These are phyloP conservation scores for Dioscorea zingiberensis DNA, from an alignment of 106 monocot genomes.

Conservation along the genomic window DNA sequence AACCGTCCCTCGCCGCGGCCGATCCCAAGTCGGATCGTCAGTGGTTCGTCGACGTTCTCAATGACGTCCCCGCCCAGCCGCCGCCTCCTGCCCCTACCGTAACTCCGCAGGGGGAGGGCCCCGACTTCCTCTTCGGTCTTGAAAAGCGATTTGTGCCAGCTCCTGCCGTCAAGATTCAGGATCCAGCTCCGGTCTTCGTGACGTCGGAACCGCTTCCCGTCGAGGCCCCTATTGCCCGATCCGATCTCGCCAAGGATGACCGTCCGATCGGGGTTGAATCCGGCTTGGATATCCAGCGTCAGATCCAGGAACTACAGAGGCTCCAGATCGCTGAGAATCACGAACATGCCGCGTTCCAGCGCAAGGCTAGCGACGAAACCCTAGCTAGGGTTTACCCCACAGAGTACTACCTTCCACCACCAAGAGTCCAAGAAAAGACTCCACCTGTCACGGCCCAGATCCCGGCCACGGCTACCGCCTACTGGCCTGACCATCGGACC, in stretches of 20 bases:
- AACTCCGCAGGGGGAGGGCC: slow-evolving; percentile 7
- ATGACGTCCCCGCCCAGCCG: background rate
- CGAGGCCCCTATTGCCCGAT: slow-evolving; percentile 5
- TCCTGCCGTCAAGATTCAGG: slow-evolving; percentile 31
- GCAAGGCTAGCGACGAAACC: slow-evolving; percentile 20
- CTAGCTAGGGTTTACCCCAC: slow-evolving; percentile 18
- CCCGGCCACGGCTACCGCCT: slow-evolving; percentile 5
- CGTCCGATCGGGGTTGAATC: slow-evolving; percentile 1
- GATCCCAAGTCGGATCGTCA: slow-evolving; percentile 29
- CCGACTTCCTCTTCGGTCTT: slow-evolving; percentile 54
- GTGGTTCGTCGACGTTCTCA: slow-evolving; percentile 56
- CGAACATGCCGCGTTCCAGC: slow-evolving; percentile 1
- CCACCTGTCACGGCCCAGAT: slow-evolving; percentile 8
- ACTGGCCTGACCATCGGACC: slow-evolving; percentile 14
- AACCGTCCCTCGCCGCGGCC: background rate
- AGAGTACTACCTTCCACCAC: slow-evolving; percentile 14
- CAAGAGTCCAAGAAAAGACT: slow-evolving; percentile 12
- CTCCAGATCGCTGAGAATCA: slow-evolving; percentile 30
- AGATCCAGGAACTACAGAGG: slow-evolving; percentile 39
- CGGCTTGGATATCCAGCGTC: slow-evolving; percentile 27
- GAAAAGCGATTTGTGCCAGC: slow-evolving; percentile 37
- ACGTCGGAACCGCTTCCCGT: background rate
- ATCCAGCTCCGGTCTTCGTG: slow-evolving; percentile 7
- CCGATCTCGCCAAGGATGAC: slow-evolving; percentile 14
- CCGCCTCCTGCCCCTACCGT: background rate